Conservation (phyloP, 345 rosid genomes). For the Murraya paniculata region DNA sequence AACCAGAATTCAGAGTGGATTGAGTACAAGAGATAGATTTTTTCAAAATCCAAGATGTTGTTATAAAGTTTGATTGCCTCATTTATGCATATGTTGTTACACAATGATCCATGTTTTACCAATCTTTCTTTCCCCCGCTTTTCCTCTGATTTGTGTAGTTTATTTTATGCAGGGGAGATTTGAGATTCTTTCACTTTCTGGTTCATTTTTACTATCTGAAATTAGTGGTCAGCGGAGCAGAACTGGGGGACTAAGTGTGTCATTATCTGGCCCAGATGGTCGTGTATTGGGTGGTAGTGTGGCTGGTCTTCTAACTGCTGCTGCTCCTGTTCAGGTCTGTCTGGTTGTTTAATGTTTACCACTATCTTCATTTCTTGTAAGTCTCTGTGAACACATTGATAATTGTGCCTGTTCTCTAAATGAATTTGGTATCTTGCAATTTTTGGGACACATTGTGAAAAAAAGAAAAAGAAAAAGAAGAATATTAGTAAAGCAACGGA, state of each 20-base stretch:
- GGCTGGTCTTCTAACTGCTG: conserved; percentile 82
- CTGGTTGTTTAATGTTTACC: conserved; percentile 1
- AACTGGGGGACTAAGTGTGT: conserved; percentile 71
- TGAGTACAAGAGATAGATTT: too few species aligned
- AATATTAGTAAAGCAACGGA: background rate
- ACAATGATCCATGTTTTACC: background rate
- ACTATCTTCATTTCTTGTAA: background rate
- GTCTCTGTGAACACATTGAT: background rate
- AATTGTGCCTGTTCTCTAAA: background rate
- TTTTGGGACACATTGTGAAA: background rate
- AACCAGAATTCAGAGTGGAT: background rate
- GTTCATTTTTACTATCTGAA: conserved; percentile 77
- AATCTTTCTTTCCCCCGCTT: background rate
- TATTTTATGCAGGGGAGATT: conserved; percentile 64
- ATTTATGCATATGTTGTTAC: background rate
- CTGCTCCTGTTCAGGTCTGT: conserved; percentile 84
- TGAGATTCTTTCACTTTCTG: conserved; percentile 83
- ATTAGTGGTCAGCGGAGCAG: conserved; percentile 69
- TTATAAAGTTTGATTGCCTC: background rate
- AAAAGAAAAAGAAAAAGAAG: background rate
- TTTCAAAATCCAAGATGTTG: background rate
- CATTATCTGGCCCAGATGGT: conserved; percentile 86
- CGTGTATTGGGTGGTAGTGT: conserved; percentile 86
- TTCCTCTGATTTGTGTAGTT: background rate
- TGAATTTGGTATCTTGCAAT: background rate